Base-by-base conservation (phyloP, 768 basidiomycete species). In the Amanita rubescens region DNA sequence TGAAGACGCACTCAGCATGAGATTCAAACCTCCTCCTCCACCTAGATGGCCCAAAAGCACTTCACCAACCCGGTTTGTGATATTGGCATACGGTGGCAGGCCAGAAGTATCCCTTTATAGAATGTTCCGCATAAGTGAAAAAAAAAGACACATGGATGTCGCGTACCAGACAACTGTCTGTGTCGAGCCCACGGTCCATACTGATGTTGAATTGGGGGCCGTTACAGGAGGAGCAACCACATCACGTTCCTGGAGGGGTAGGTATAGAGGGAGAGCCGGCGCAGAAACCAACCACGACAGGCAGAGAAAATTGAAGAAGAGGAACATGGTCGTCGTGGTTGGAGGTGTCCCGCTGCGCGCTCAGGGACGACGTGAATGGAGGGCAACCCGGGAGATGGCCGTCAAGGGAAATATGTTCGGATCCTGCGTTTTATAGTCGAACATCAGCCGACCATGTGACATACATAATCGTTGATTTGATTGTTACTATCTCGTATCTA, bases 161-260 rank as follows among this genome's bases (percentile, higher is more conserved):
- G 65, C 75, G 51, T 55, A 81, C 83, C 82, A 85, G 6, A 74
- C 75, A 46, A 83, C 80, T 15, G 65, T 73, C 56, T 75, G 72
- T 3, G 57, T 67, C 7, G 69, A 55, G 1, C 82, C 82, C 17
- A 73, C 67, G 10, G 61, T 63, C 83, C 83, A 85, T 15, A 79
- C 69, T 1, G 77, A 73, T 15, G 60, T 61, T 11, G 66, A 63
- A 24, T 69, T 68, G 1, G 83, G 82, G 42, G 63, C 70, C 15
- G 69, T 74, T 63, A 84, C 79, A 49, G 64, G 70, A 0, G 82
- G 82, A 10, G 60, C 70, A 58, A 75, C 76, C 8, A 82, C 78
- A 45, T 75, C 73, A 35, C 77, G 69, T 55, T 62, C 58, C 49
- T 54, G 55, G 34, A 78, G 59, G 1, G 75, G 76, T 22, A 49